phyloP scores from a whole-genome alignment of 163 green algal genomes.

The Scenedesmus sp. region DNA sequence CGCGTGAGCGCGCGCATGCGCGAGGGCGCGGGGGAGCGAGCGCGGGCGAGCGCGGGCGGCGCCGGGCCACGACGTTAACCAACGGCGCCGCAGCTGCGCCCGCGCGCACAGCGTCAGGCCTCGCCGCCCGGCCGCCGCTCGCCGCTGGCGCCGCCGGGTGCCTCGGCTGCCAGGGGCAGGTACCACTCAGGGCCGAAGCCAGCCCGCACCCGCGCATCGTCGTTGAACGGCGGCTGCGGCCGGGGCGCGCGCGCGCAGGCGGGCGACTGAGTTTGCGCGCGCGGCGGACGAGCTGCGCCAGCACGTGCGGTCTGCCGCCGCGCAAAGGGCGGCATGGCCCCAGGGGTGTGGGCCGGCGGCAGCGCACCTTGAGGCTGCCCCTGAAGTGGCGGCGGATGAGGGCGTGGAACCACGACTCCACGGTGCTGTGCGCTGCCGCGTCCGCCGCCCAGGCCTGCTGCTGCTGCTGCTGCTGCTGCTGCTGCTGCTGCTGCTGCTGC shows the following conservation, averaged over 20 bases:
- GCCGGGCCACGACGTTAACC: too few relatives aligned
- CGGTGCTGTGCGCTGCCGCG: slow-evolving; percentile 32
- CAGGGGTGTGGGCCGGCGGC: background rate
- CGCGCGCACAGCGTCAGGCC: too few relatives aligned
- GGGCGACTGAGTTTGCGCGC: background rate
- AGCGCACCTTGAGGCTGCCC: slow-evolving; percentile 77
- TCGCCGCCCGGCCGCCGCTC: too few relatives aligned
- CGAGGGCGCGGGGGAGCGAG: too few relatives aligned
- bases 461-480: slow-evolving; percentile 7
- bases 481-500: background rate
- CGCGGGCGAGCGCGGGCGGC: too few relatives aligned
- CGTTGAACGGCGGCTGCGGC: slow-evolving; percentile 91
- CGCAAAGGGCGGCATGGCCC: too few relatives aligned
- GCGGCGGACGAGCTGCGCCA: background rate
- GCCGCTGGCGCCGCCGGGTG: background rate
- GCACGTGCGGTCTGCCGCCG: background rate
- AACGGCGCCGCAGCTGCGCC: too few relatives aligned
- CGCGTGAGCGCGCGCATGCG: too few relatives aligned
- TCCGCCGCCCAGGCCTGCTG: slow-evolving; percentile 43
- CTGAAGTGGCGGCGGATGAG: slow-evolving; percentile 85
- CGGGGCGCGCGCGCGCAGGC: background rate
- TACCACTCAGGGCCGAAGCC: slow-evolving; percentile 90
- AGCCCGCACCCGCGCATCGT: slow-evolving; percentile 75
- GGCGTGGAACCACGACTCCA: slow-evolving; percentile 86
- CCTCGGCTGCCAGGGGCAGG: slow-evolving; percentile 60